phyloP scores from a whole-genome alignment of 2,329 filamentous ascomycete species.

The Xylaria sp. region DNA sequence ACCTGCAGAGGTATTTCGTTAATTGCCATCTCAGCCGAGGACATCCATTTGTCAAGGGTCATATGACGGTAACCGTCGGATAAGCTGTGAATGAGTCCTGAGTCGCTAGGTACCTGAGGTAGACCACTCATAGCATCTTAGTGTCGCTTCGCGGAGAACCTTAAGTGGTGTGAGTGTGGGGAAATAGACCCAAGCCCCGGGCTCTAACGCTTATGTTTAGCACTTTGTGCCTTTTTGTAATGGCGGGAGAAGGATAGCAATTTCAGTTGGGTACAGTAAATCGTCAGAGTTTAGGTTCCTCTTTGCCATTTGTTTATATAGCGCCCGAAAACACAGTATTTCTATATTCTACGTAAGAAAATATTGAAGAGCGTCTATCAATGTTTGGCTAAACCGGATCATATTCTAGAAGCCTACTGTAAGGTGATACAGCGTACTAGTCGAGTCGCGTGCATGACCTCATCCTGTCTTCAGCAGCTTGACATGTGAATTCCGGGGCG shows the following conservation, averaged over 20 bases:
- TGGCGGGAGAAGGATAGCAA: not conserved
- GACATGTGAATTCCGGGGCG: constrained; percentile 45
- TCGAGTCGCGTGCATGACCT: constrained; percentile 43
- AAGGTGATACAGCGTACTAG: not conserved
- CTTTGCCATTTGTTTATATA: not conserved
- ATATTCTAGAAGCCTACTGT: not conserved
- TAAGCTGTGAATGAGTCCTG: not conserved
- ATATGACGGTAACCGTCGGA: not conserved
- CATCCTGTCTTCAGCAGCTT: constrained; percentile 40
- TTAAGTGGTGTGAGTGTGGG: constrained; percentile 10
- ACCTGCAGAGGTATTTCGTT: not conserved
- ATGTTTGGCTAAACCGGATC: not conserved
- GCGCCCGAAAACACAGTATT: not conserved
- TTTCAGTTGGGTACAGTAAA: not conserved
- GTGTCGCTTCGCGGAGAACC: constrained; percentile 16
- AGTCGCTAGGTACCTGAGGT: not conserved
- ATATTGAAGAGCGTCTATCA: not conserved
- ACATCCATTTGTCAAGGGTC: not conserved
- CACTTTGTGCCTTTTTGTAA: not conserved
- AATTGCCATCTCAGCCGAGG: not conserved
- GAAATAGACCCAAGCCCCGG: constrained; percentile 1
- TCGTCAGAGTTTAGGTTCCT: not conserved
- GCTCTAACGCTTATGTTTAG: not conserved
- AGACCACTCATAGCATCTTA: not conserved
- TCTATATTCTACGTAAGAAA: not conserved